Evolutionary conservation across 345 rosid genomes (phyloP).

Genomic region (Eutrema yunnanense): DNA sequence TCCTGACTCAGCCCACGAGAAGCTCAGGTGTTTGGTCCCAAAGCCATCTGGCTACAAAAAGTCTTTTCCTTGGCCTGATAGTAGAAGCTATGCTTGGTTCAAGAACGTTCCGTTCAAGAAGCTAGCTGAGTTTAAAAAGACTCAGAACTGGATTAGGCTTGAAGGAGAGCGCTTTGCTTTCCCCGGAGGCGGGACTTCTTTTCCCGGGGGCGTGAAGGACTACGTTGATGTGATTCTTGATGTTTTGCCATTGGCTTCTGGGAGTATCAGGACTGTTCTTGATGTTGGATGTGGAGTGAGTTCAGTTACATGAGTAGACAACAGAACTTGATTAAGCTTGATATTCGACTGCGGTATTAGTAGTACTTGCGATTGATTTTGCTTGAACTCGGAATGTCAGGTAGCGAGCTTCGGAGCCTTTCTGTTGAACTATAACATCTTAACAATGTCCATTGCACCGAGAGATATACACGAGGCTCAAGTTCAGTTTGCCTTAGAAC

Average conservation of each 20-base stretch:
- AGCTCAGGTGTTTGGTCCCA: conserved; percentile 48
- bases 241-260: conserved; percentile 49
- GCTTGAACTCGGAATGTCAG: conserved; percentile 20
- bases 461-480: conserved; percentile 74
- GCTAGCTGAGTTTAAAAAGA: conserved; percentile 43
- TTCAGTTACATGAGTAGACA: conserved; percentile 1
- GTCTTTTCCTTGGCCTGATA: conserved; percentile 59
- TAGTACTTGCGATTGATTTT: not conserved
- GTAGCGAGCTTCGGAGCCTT: conserved; percentile 78
- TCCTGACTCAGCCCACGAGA: conserved; percentile 31
- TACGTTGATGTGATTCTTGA: conserved; percentile 45
- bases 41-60: conserved; percentile 48
- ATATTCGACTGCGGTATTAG: not conserved
- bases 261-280: conserved; percentile 52
- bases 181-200: conserved; percentile 79
- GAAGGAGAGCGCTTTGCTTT: conserved; percentile 47
- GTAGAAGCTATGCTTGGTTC: conserved; percentile 52
- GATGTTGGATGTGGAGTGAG: conserved; percentile 77
- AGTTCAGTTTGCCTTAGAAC: conserved; percentile 65
- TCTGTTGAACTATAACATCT: conserved; percentile 42
- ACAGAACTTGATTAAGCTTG: not conserved
- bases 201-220: conserved; percentile 47
- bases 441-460: conserved; percentile 79
- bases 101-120: conserved; percentile 51
- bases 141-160: conserved; percentile 60